Percentiles rank a stretch among this genome's conserved stretches.
Evolutionary conservation across 257 asterid genomes (phyloP).

Genomic region (Solanum piurae): DNA sequence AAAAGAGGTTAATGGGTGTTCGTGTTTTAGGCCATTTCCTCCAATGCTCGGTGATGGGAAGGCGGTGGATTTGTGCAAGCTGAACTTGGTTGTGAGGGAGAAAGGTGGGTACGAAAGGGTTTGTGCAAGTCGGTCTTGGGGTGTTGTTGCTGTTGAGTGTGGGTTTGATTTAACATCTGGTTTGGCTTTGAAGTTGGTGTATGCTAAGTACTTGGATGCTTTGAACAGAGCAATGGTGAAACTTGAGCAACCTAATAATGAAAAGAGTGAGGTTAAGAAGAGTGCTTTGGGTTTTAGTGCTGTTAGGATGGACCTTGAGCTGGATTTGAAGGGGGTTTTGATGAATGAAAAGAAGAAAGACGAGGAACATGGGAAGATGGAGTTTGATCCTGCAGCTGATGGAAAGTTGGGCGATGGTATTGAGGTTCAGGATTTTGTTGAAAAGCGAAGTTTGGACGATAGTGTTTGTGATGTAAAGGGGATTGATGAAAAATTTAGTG

Average conservation of each 20-base stretch:
- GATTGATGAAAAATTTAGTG: background rate
- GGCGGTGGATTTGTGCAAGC: slow-evolving; percentile 43
- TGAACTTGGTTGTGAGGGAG: slow-evolving; percentile 31
- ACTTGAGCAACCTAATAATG: slow-evolving; percentile 1
- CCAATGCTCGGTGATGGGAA: slow-evolving; percentile 47
- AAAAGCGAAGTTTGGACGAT: background rate
- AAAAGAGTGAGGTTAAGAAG: background rate
- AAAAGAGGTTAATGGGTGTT: slow-evolving; percentile 16
- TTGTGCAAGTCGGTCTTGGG: slow-evolving; percentile 22
- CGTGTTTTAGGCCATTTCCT: slow-evolving; percentile 39
- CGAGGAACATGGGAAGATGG: background rate
- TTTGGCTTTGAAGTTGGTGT: slow-evolving; percentile 43
- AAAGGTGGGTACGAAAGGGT: slow-evolving; percentile 36
- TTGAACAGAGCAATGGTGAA: slow-evolving; percentile 32
- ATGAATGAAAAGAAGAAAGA: slow-evolving; percentile 28
- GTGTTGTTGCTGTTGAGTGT: slow-evolving; percentile 35
- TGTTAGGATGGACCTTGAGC: slow-evolving; percentile 33
- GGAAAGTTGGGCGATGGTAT: background rate
- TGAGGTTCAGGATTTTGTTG: background rate
- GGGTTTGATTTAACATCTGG: slow-evolving; percentile 28
- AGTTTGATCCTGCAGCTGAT: background rate
- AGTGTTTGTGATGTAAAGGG: background rate
- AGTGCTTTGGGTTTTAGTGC: slow-evolving; percentile 8
- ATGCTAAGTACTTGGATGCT: slow-evolving; percentile 33
- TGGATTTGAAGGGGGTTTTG: slow-evolving; percentile 35